Evolutionary conservation across 2,329 filamentous ascomycete genomes (phyloP), one percentile per base, ranked within the genome.

Genomic region (Amauroascus verrucosus): DNA sequence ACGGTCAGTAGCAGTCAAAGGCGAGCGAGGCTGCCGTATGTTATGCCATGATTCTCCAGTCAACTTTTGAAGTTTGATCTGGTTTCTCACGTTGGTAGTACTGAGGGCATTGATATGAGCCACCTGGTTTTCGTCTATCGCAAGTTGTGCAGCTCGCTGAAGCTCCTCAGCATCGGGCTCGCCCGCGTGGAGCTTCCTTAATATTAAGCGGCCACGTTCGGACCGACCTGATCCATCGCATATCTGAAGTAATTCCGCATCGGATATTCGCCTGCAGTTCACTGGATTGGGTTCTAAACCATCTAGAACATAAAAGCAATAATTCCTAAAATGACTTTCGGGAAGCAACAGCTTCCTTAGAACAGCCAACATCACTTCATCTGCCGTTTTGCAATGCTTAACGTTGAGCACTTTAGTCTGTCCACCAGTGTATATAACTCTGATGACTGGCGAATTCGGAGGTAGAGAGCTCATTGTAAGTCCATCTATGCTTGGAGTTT

Each of bases 391-490:
- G 76, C 90, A 96, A 59, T 87, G 86, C 59, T 88, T 85, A 60
- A 97, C 89, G 68, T 93, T 93, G 64, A 98, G 83, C 22, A 96
- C 90, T 65, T 95, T 95, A 46, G 89, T 95, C 57, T 89, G 83
- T 49, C 90, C 93, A 57, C 84, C 88, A 47, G 89, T 93, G 60
- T 87, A 95, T 64, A 97, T 95, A 60, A 96, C 88, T 58, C 90
- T 82, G 59, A 97, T 95, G 56, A 95, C 82, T 56, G 90, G 86
- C 67, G 94, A 88, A 69, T 89, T 87, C 59, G 84, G 79, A 54
- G 90, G 90, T 63, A 96, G 74, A 56, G 85, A 85, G 60, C 88
- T 87, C 79, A 91, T 93, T 58, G 91, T 83, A 61, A 88, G 84
- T 57, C 84, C 85, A 69, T 96, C 90, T 64, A 91, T 78, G 69